A percentile compares a stretch with the other conserved stretches of the same genome.
Conservation (phyloP, 1,139 yeast genomes). For the Blastobotrys serpentis region DNA sequence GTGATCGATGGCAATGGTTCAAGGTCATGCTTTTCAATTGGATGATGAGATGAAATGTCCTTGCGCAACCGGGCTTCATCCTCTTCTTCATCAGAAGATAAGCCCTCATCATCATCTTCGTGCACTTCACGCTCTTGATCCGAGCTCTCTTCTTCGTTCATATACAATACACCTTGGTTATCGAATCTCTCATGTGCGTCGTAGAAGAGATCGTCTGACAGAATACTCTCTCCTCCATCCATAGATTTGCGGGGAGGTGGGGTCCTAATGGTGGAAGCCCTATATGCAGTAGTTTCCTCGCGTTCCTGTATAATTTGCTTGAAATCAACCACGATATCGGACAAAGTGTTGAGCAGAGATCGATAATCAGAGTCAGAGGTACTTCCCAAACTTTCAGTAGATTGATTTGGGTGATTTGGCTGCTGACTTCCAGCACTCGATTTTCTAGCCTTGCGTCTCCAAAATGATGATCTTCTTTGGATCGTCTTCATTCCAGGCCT, state of each 20-base stretch:
- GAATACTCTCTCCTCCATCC: conserved; percentile 25
- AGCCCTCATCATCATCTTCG: conserved; percentile 29
- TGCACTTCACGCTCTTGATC: conserved; percentile 26
- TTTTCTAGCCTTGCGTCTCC: conserved; percentile 21
- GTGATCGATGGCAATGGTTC: conserved; percentile 15
- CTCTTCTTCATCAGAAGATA: conserved; percentile 18
- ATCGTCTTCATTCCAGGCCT: conserved; percentile 11
- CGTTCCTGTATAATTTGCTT: conserved; percentile 6
- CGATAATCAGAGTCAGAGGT: not conserved
- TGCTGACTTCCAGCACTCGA: conserved; percentile 8
- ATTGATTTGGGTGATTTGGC: not conserved
- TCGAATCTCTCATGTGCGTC: conserved; percentile 63
- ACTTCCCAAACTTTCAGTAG: not conserved
- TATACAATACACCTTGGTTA: conserved; percentile 31
- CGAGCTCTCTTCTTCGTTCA: conserved; percentile 33
- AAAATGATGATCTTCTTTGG: conserved; percentile 27
- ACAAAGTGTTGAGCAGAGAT: conserved; percentile 3
- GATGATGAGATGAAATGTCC: conserved; percentile 11
- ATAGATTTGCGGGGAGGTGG: conserved; percentile 13
- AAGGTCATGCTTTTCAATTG: conserved; percentile 12
- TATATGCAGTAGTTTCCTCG: not conserved
- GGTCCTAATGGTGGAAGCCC: conserved; percentile 4
- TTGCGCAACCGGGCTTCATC: conserved; percentile 7
- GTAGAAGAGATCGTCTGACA: conserved; percentile 53
- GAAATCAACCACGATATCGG: conserved; percentile 17